Evolutionary conservation across 1,284 basidiomycete species (phyloP), one percentile per base, ranked within the genome.

Genomic region (Xerocomus minutiporus): DNA sequence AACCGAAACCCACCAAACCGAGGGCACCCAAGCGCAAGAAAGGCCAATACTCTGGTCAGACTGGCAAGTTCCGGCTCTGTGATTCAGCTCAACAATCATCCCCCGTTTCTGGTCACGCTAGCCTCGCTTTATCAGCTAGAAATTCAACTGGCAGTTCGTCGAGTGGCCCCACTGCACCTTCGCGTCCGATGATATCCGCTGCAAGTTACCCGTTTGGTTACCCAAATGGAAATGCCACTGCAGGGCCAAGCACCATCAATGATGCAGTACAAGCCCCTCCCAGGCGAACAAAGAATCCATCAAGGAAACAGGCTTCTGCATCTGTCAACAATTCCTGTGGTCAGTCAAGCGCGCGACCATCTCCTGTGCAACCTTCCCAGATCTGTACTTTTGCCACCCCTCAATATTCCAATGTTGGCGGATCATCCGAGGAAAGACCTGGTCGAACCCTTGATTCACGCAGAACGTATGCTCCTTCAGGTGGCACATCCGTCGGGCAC

Each of bases 371-470:
- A 40, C 50, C 32, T 51, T 36, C 53, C n/a, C 15, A 46, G 13
- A 44, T n/a, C 8, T 31, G 12, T 31, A 51, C 50, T 31, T 38
- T 46, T 8, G 23, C 42, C 34, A 11, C 45, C 20, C 50, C 59
- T 23, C 69, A 73, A 52, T 71, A 75, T 59, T 67, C 70, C 23
- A 70, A 71, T 7, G 15, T 32, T 7, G 43, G 41, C 20, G 43
- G 26, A 17, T 28, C 46, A 5, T 34, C 50, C 8, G 12, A n/a
- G 17, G 50, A 56, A 29, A 40, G 47, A 44, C 26, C 47, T 26
- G 49, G 25, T 26, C 54, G 28, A 25, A 34, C 23, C n/a, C n/a
- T 45, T 13, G 42, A 43, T 31, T 32, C 20, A 32, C 50, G 49
- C 31, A 46, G 43, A 26, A 46, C 48, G 15, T 38, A 31, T 45